These are phyloP conservation scores for Pichia norvegensis DNA, from an alignment of 1,139 yeast species.

Conservation along the genomic window DNA sequence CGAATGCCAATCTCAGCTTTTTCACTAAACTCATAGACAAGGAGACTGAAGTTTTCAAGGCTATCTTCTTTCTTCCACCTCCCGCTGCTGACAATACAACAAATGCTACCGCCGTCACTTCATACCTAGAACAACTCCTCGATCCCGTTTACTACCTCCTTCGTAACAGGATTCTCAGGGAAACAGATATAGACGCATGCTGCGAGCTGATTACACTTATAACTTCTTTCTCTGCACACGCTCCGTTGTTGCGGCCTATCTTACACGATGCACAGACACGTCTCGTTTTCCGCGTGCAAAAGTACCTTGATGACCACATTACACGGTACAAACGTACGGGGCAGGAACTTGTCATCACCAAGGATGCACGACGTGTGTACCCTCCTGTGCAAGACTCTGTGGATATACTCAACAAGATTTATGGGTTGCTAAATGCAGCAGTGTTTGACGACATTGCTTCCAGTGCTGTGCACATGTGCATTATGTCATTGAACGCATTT, in stretches of 20 bases:
- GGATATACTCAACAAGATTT: constrained; percentile 65
- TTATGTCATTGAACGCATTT: constrained; percentile 46
- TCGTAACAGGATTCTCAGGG: constrained; percentile 60
- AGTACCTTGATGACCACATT: constrained; percentile 60
- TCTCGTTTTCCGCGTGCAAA: constrained; percentile 69
- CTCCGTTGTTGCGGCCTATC: constrained; percentile 60
- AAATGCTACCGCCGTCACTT: constrained; percentile 31
- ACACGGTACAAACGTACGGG: constrained; percentile 59
- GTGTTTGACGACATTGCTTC: constrained; percentile 90
- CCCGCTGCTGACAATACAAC: constrained; percentile 20
- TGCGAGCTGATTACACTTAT: constrained; percentile 72
- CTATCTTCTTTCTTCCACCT: constrained; percentile 37
- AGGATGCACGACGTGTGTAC: constrained; percentile 35
- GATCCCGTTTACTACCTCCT: constrained; percentile 73
- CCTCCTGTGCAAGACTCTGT: constrained; percentile 71
- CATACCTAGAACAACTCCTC: constrained; percentile 49
- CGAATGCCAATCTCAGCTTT: constrained; percentile 53
- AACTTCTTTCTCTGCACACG: constrained; percentile 38
- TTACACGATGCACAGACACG: constrained; percentile 73
- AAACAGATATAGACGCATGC: constrained; percentile 53
- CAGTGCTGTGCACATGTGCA: constrained; percentile 72
- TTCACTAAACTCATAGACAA: constrained; percentile 51
- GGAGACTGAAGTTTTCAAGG: constrained; percentile 52
- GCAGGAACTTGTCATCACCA: constrained; percentile 51
- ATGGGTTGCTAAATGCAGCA: constrained; percentile 65